Evolutionary conservation across 805 yeast genomes (phyloP), one percentile per base, ranked within the genome.

Genomic region (Barnettozyma populi): DNA sequence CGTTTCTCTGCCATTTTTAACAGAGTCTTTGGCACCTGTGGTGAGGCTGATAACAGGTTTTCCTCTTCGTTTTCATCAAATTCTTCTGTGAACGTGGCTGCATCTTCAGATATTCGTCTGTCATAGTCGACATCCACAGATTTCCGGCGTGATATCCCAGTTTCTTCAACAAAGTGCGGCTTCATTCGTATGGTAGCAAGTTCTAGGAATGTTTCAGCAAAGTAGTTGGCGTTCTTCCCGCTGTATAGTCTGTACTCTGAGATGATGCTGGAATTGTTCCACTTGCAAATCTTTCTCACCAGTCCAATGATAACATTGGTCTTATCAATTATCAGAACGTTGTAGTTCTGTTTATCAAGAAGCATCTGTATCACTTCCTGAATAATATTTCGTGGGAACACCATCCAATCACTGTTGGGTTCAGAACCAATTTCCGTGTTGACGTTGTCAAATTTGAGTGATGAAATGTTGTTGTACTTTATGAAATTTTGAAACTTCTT

Each of bases 191-290:
- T 62, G 44, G 80, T 78, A 4, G 88, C 71, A 50, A 90, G 64
- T 59, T 92, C 98, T 41, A 92, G 66, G 56, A 86, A 89, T 4
- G 83, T 83, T 61, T 90, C 97, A 19, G 89, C 87, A 54, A 76
- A 79, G 62, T 89, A 90, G 57, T 82, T 89, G 41, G 84, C 74
- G 55, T 84, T 80, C 54, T 78, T 79, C 27, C 89, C 86, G 19
- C 87, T 73, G 64, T 80, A 86, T 8, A 86, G 72, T 45, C 96
- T 71, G 65, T 89, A 94, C 63, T 92, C 98, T 57, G 84, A 84
- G 20, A 90, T 76, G 5, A 92, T 80, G 18, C 95, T 83, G 21
- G 90, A 80, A 61, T 85, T 84, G 56, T 82, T 84, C 98, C 97
- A 92, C 66, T 85, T 85, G 65, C 88, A 94, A 36, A 90, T 72